Evolutionary conservation across 305 asterid species (phyloP).

Genomic region (Fraxinus angustifolia): DNA sequence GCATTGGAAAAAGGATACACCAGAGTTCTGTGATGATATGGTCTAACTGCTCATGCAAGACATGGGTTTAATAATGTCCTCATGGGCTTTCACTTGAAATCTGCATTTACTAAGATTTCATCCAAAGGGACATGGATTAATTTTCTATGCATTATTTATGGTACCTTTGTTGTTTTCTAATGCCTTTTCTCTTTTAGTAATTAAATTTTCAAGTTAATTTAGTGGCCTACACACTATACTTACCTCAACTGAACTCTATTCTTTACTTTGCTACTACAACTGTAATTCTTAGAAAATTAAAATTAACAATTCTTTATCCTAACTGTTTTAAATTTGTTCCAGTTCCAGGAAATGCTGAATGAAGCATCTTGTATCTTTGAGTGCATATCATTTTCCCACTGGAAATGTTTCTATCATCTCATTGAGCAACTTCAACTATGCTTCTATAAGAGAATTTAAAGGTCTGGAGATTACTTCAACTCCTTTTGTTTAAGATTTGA

Average conservation of each 20-base stretch:
- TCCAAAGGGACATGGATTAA: background rate
- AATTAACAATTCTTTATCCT: background rate
- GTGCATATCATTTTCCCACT: background rate
- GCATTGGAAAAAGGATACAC: background rate
- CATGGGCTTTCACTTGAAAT: background rate
- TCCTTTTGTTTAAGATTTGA: background rate
- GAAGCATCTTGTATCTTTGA: background rate
- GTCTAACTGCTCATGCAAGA: background rate
- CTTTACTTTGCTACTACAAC: background rate
- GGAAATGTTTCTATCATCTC: background rate
- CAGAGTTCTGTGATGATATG: background rate
- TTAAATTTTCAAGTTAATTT: background rate
- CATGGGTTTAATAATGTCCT: background rate
- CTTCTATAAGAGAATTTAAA: background rate
- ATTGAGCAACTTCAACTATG: background rate
- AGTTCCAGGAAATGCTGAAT: background rate
- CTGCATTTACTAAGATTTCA: background rate
- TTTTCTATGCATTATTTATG: background rate
- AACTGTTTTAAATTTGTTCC: background rate
- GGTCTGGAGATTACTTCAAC: background rate
- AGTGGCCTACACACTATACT: background rate
- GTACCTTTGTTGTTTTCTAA: background rate
- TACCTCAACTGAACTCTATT: background rate
- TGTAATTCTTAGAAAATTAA: background rate
- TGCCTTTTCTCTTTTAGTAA: background rate